These are phyloP conservation scores for Amanita jacksonii DNA, from an alignment of 768 basidiomycete species.

Conservation along the genomic window DNA sequence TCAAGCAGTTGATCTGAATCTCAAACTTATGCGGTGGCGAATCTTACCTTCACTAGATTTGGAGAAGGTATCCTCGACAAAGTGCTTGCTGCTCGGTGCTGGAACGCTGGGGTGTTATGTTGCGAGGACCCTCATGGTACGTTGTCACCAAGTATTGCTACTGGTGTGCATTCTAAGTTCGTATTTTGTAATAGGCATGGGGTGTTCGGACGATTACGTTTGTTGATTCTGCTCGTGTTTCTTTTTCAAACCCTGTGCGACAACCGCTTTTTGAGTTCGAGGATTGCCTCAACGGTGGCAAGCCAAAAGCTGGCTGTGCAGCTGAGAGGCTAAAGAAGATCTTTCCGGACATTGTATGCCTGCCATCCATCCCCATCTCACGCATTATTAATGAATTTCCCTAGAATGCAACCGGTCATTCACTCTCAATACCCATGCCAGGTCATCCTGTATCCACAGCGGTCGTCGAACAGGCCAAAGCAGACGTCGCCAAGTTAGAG, in stretches of 20 bases:
- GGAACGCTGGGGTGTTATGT: slow-evolving; percentile 98
- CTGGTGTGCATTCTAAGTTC: too few relatives aligned
- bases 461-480: slow-evolving; percentile 43
- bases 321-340: slow-evolving; percentile 80
- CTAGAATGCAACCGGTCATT: slow-evolving; percentile 75
- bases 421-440: slow-evolving; percentile 90
- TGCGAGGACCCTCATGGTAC: slow-evolving; percentile 81
- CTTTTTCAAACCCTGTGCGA: slow-evolving; percentile 95
- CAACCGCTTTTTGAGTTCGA: slow-evolving; percentile 95
- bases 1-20: slow-evolving; percentile 95
- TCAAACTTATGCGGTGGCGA: slow-evolving; percentile 97
- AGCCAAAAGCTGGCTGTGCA: slow-evolving; percentile 88
- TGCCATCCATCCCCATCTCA: background rate
- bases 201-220: slow-evolving; percentile 91
- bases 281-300: slow-evolving; percentile 88
- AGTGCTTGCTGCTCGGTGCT: slow-evolving; percentile 83
- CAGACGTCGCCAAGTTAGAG: slow-evolving; percentile 69
- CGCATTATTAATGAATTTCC: background rate
- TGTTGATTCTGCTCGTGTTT: slow-evolving; percentile 84
- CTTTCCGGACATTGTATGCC: slow-evolving; percentile 83
- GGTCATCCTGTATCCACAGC: slow-evolving; percentile 76
- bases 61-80: slow-evolving; percentile 74
- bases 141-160: too few relatives aligned
- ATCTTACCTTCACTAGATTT: slow-evolving; percentile 85
- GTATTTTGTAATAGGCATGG: slow-evolving; percentile 60